These are phyloP conservation scores for Ostreobium quekettii DNA, from an alignment of 139 green algal genomes.

Conservation along the genomic window DNA sequence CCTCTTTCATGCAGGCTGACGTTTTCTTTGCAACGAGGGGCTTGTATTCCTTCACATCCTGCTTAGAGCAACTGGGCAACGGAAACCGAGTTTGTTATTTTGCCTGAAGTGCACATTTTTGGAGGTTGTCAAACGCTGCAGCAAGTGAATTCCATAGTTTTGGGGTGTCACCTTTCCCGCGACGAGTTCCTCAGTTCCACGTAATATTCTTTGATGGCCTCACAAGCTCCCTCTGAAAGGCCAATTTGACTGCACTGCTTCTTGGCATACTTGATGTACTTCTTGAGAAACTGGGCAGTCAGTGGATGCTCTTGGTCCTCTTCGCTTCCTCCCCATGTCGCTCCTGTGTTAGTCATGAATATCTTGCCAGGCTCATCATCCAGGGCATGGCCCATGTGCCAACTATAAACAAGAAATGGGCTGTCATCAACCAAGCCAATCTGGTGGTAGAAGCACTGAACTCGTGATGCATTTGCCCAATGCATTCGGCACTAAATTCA, in stretches of 20 bases:
- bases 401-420: no score
- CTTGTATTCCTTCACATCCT: neutral
- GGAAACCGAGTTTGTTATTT: neutral
- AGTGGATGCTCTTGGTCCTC: conserved; percentile 31
- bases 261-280: conserved; percentile 64
- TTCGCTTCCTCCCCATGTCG: conserved; percentile 7
- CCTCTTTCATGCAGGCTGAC: neutral
- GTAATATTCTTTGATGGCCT: conserved; percentile 80
- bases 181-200: conserved; percentile 53
- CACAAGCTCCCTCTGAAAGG: conserved; percentile 47
- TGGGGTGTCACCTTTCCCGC: conserved; percentile 15
- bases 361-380: neutral
- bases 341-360: neutral
- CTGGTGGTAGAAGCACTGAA: neutral
- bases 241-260: conserved; percentile 30
- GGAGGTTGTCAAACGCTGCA: neutral
- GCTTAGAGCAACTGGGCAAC: neutral
- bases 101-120: neutral
- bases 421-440: no score
- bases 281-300: conserved; percentile 55
- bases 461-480: neutral
- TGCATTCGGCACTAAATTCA: neutral
- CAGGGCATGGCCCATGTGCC: neutral
- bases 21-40: neutral
- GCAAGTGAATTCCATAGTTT: neutral